These are phyloP conservation scores for Leccinum incarnatum DNA, from an alignment of 768 basidiomycete species.

Conservation along the genomic window DNA sequence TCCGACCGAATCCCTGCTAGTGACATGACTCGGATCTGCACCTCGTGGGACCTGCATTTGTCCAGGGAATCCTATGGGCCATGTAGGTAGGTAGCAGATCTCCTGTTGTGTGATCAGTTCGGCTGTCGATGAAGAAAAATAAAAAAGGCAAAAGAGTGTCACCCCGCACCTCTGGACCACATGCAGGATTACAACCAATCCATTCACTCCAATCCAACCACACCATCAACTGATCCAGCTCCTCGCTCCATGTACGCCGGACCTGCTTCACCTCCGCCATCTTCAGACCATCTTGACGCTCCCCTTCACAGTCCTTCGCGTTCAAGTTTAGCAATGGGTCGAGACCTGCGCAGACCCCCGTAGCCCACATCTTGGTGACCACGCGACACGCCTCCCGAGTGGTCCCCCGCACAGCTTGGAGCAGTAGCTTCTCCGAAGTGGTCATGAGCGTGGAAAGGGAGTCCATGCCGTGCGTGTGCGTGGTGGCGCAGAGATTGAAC, in stretches of 20 bases:
- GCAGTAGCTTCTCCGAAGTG: conserved; percentile 27
- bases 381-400: conserved; percentile 45
- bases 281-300: not conserved
- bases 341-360: conserved; percentile 28
- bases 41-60: not conserved
- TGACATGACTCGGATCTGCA: not conserved
- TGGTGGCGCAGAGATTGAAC: conserved; percentile 30
- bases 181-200: conserved; percentile 46
- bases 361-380: conserved; percentile 45
- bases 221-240: conserved; percentile 36
- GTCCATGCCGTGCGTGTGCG: conserved; percentile 19
- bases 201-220: conserved; percentile 56
- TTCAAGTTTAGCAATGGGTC: conserved; percentile 13
- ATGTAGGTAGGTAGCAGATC: conserved; percentile 20
- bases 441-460: conserved; percentile 17
- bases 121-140: not conserved
- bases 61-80: conserved; percentile 14
- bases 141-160: not conserved
- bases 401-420: conserved; percentile 31
- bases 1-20: not conserved
- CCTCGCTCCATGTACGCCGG: conserved; percentile 32
- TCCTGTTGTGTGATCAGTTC: conserved; percentile 10
- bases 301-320: not conserved
- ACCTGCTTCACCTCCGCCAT: conserved; percentile 4
- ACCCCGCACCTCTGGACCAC: conserved; percentile 38